Conservation (phyloP, 1,284 basidiomycete species). For the Ceratobasidium theobromae region DNA sequence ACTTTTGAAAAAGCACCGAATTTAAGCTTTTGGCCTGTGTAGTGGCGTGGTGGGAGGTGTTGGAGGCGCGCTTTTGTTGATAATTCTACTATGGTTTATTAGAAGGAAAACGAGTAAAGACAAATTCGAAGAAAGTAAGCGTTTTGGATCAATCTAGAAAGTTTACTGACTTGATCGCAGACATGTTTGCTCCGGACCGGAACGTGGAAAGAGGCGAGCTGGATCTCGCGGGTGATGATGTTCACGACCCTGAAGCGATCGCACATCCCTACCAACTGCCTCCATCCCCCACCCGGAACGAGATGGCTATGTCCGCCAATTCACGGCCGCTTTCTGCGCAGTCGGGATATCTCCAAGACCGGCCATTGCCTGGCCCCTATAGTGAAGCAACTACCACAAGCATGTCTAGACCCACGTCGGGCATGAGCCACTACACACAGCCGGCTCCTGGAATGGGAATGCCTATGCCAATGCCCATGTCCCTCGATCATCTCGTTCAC, state of each 20-base stretch:
- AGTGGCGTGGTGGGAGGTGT: slow-evolving; percentile 26
- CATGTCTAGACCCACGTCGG: slow-evolving; percentile 5
- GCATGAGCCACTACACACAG: slow-evolving; percentile 15
- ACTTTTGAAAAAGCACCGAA: background rate
- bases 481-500: slow-evolving; percentile 17
- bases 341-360: background rate
- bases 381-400: background rate
- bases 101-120: slow-evolving; percentile 13
- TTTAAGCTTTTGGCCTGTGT: background rate
- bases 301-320: slow-evolving; percentile 23
- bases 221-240: slow-evolving; percentile 14
- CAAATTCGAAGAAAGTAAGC: slow-evolving; percentile 26
- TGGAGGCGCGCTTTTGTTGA: slow-evolving; percentile 7
- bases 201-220: slow-evolving; percentile 7
- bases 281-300: slow-evolving; percentile 14
- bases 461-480: slow-evolving; percentile 25
- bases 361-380: slow-evolving; percentile 1
- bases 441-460: slow-evolving; percentile 9
- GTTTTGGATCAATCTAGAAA: background rate
- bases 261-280: slow-evolving; percentile 18
- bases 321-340: slow-evolving; percentile 6
- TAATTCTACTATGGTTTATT: slow-evolving; percentile 15
- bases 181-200: slow-evolving; percentile 26
- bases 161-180: background rate
- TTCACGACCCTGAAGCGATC: slow-evolving; percentile 20